Percentiles rank a stretch among this genome's conserved stretches.
phyloP scores from a whole-genome alignment of 495 filamentous ascomycete species.

The Penicillium lagena region DNA sequence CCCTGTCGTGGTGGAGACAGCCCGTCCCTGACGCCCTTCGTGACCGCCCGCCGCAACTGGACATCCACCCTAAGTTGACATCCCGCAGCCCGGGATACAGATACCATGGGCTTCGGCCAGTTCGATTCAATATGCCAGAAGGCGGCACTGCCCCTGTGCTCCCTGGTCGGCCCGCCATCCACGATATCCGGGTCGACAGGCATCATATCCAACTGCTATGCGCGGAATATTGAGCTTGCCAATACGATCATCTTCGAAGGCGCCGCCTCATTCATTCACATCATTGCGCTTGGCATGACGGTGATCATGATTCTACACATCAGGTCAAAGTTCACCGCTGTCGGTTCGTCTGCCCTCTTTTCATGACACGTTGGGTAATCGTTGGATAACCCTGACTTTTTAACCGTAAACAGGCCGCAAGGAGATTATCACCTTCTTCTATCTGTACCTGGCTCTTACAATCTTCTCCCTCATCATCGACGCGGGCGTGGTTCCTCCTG shows the following conservation, averaged over 20 bases:
- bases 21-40: constrained; percentile 5
- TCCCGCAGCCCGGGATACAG: constrained; percentile 5
- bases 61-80: constrained; percentile 11
- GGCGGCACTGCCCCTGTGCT: constrained; percentile 79
- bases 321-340: constrained; percentile 94
- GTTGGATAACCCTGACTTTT: constrained; percentile 2
- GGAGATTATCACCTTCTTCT: constrained; percentile 97
- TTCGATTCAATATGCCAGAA: constrained; percentile 82
- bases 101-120: constrained; percentile 81
- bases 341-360: constrained; percentile 61
- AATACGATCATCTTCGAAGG: constrained; percentile 98
- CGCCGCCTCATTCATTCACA: constrained; percentile 87
- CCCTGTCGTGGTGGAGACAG: constrained; percentile 24
- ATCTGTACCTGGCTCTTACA: constrained; percentile 87
- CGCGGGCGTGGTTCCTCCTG: constrained; percentile 83
- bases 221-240: constrained; percentile 89
- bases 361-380: not conserved
- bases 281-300: constrained; percentile 85
- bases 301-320: constrained; percentile 96
- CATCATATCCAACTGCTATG: constrained; percentile 87
- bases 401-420: constrained; percentile 65
- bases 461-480: constrained; percentile 87
- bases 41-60: constrained; percentile 18
- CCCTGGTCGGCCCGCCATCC: constrained; percentile 66
- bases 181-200: constrained; percentile 62